Base-by-base conservation (phyloP, 1,284 basidiomycete species). In the Heterobasidion occidentale region DNA sequence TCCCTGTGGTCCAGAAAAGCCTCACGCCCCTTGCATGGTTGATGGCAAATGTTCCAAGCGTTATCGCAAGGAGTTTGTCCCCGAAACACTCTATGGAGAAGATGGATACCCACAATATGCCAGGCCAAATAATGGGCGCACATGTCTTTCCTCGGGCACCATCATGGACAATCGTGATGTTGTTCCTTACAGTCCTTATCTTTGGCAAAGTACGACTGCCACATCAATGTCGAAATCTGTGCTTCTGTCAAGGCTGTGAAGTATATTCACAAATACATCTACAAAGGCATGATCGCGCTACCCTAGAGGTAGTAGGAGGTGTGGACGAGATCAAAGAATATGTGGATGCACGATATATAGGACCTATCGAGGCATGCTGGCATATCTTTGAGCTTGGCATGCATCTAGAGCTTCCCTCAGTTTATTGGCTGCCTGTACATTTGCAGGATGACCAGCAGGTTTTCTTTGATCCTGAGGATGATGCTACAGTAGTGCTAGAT, bases 251-350 rank as follows among this genome's bases (percentile, higher is more conserved):
- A 55, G 1, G 65, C 71, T 0, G 54, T 75, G 58, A 77, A 79
- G 58, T 80, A 79, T 58, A 57, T 72, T 7, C 70, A 71, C 65
- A 80, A 79, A 58, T 80, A 80, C 59, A 68, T 77, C 42, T 68
- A 74, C 57, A 80, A 80, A 59, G 79, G 0, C 55, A 61, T 20
- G 76, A 80, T 61, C 62, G 67, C 1, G 67, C 67, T 0, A 66
- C 70, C 3, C 46, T 76, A 5, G 61, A 71, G 53, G 49, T 73
- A 36, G 4, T 12, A 19, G 46, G n/a, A 14, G 46, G 11, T 14
- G 3, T 27, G 46, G 63, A 77, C 61, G 74, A 78, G 58, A 66
- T 77, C 27, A 63, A 65, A 42, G 38, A 54, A 7, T 74, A 63
- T 50, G 52, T 75, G 6, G 65, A 73, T 58, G 71, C 67, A 2